phyloP scores from a whole-genome alignment of 2,329 filamentous ascomycete genomes.

The Lizonia empirigonia region DNA sequence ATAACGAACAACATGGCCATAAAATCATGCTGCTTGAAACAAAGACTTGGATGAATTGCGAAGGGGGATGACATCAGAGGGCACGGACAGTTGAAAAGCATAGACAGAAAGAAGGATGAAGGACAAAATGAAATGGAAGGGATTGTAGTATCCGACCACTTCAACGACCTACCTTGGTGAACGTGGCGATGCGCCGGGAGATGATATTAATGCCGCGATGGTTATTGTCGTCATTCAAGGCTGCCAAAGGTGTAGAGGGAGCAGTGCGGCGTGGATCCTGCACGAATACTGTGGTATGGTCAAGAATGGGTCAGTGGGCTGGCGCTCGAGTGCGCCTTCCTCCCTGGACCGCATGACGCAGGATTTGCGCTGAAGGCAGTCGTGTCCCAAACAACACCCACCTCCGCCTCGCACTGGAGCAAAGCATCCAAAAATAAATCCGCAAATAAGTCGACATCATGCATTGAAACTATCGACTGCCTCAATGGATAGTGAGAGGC shows the following conservation, averaged over 20 bases:
- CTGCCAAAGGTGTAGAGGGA: background rate
- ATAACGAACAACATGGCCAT: constrained; percentile 18
- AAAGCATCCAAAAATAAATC: background rate
- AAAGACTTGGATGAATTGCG: constrained; percentile 8
- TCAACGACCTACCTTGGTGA: constrained; percentile 8
- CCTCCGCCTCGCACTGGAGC: background rate
- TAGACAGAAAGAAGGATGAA: constrained; percentile 18
- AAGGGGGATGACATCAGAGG: constrained; percentile 33
- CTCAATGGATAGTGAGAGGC: background rate
- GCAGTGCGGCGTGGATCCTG: constrained; percentile 13
- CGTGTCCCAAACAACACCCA: background rate
- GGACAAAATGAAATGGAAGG: constrained; percentile 13
- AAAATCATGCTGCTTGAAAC: constrained; percentile 8
- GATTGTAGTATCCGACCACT: constrained; percentile 18
- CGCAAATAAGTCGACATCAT: constrained; percentile 20
- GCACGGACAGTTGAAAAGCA: constrained; percentile 22
- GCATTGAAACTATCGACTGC: constrained; percentile 22
- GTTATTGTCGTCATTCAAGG: constrained; percentile 3
- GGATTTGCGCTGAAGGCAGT: background rate
- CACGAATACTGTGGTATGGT: background rate
- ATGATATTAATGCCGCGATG: constrained; percentile 8
- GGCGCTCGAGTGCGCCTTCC: background rate
- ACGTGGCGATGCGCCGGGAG: constrained; percentile 5
- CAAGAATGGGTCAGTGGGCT: background rate
- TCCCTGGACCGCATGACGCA: background rate